Base-by-base conservation (phyloP, 495 filamentous ascomycete genomes). In the Lasiosphaeria miniovina region DNA sequence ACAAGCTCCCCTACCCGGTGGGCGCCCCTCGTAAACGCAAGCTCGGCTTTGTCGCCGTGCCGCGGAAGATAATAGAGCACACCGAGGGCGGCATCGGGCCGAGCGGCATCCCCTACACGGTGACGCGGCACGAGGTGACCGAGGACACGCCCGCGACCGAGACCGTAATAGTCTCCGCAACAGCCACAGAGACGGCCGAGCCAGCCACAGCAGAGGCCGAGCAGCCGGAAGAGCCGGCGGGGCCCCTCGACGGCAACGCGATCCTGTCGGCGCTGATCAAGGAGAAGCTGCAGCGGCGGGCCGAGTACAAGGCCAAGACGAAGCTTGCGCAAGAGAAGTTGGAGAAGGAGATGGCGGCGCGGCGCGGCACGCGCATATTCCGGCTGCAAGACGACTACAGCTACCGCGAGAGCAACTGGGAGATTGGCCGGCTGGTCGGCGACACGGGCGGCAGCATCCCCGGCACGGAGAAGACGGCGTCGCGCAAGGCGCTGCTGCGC, bases 341-440 rank as follows among this genome's bases (percentile, higher is more conserved):
- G 49, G 51, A 67, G 52, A 54, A 67, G 55, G 62, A 65, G 55
- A 57, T 65, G 49, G 57, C 56, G 38, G 58, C 54, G 7, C 69
- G 68, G 59, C 62, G 54, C 57, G 73, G 71, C 34, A 73, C 59
- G 54, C 72, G 60, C 71, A 63, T 79, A 6, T 68, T 84, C 40
- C 76, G 79, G 57, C 69, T 92, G 60, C 80, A 85, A 49, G 77
- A 81, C 5, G 86, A 90, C 55, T 91, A 93, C 73, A 87, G 88
- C 76, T 93, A 90, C 74, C 83, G 90, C 59, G 87, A 93, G 77
- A 80, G 84, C 54, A 96, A 94, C 75, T 93, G 88, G 88, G 75
- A 86, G 70, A 92, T 97, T 75, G 93, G 91, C 55, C 75, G 74
- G 1, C 57, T 81, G 36, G 67, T 79, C 1, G 66, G 66, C 48